Percentiles rank a stretch among this genome's conserved stretches.
phyloP scores from a whole-genome alignment of 805 yeast species.

The Kluyveromyces siamensis region DNA sequence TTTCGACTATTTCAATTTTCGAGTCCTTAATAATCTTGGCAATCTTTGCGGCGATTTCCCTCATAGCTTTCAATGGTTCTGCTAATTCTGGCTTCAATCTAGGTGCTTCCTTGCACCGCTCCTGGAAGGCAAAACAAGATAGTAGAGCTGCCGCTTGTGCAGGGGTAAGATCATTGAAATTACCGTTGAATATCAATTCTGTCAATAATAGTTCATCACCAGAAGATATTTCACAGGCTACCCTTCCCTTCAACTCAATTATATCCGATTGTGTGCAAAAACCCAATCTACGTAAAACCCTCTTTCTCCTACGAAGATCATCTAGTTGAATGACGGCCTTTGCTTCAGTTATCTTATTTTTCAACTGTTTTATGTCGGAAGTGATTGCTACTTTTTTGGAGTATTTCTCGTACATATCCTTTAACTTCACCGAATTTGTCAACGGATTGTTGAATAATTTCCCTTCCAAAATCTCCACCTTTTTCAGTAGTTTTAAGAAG shows the following conservation, averaged over 20 bases:
- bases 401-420: slow-evolving; percentile 57
- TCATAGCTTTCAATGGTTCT: slow-evolving; percentile 84
- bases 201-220: slow-evolving; percentile 81
- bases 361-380: slow-evolving; percentile 47
- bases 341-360: slow-evolving; percentile 66
- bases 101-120: slow-evolving; percentile 82
- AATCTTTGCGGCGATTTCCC: slow-evolving; percentile 82
- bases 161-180: slow-evolving; percentile 76
- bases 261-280: slow-evolving; percentile 82
- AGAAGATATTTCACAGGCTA: slow-evolving; percentile 91
- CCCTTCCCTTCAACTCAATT: slow-evolving; percentile 93
- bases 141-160: slow-evolving; percentile 88
- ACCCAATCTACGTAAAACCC: slow-evolving; percentile 86
- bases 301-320: slow-evolving; percentile 83
- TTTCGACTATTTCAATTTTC: slow-evolving; percentile 81
- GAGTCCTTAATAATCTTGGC: slow-evolving; percentile 87
- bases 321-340: slow-evolving; percentile 90
- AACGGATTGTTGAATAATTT: slow-evolving; percentile 65
- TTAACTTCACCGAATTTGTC: slow-evolving; percentile 49
- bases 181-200: slow-evolving; percentile 91
- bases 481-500: slow-evolving; percentile 60
- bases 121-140: slow-evolving; percentile 96
- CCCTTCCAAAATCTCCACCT: slow-evolving; percentile 74
- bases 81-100: slow-evolving; percentile 79
- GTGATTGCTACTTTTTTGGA: slow-evolving; percentile 53